phyloP scores from a whole-genome alignment of 2,329 filamentous ascomycete genomes.

The Aspergillus sp. region DNA sequence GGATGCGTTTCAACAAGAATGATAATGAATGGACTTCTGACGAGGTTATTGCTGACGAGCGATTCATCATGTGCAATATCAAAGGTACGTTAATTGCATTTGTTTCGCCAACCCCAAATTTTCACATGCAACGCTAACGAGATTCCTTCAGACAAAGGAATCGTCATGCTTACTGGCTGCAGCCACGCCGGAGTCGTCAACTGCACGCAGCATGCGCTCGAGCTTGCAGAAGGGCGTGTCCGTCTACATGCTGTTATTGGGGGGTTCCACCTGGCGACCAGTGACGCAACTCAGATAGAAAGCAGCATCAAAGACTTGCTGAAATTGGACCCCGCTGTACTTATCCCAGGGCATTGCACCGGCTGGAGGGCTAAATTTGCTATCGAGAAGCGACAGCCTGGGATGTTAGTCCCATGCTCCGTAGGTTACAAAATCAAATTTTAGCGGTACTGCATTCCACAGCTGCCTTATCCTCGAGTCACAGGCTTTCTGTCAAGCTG shows the following conservation, averaged over 20 bases:
- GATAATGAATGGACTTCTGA: conserved; percentile 49
- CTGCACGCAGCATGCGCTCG: conserved; percentile 47
- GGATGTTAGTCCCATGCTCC: conserved; percentile 51
- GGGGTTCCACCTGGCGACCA: conserved; percentile 55
- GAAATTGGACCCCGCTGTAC: conserved; percentile 46
- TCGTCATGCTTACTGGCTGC: conserved; percentile 58
- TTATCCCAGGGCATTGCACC: conserved; percentile 58
- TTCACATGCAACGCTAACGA: conserved; percentile 1
- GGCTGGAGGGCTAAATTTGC: conserved; percentile 57
- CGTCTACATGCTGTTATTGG: conserved; percentile 54
- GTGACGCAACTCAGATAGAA: conserved; percentile 44
- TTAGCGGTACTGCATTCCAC: conserved; percentile 18
- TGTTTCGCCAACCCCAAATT: not conserved
- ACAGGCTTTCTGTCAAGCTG: not conserved
- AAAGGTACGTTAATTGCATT: conserved; percentile 40
- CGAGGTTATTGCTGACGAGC: conserved; percentile 53
- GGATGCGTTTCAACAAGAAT: conserved; percentile 44
- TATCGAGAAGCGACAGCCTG: conserved; percentile 54
- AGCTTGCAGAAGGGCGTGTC: conserved; percentile 35
- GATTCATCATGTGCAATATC: conserved; percentile 55
- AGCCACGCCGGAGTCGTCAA: conserved; percentile 59
- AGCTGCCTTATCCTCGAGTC: not conserved
- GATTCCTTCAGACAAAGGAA: conserved; percentile 44
- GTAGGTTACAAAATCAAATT: conserved; percentile 48
- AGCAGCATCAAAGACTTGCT: conserved; percentile 52